Conservation (phyloP, 441 rosid species). For the Erodium chrysanthum region DNA sequence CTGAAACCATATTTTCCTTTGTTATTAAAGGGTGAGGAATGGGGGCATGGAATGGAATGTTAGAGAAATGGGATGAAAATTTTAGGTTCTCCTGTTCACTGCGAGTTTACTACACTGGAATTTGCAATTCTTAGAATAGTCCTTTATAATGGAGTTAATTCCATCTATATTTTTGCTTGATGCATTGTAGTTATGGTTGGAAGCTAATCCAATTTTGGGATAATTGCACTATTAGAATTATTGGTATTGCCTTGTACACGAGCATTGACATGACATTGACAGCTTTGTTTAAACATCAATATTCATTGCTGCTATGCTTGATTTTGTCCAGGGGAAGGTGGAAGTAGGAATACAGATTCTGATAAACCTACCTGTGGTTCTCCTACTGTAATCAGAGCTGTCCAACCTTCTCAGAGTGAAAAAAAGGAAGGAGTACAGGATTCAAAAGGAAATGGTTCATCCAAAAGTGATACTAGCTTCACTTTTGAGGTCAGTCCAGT, state of each 20-base stretch:
- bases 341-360: conserved; percentile 25
- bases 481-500: conserved; percentile 44
- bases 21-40: too few species aligned
- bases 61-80: too few species aligned
- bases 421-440: conserved; percentile 29
- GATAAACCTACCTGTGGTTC: conserved; percentile 39
- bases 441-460: conserved; percentile 30
- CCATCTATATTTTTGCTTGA: background rate
- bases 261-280: background rate
- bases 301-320: background rate
- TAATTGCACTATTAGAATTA: background rate
- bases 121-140: too few species aligned
- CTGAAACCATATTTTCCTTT: background rate
- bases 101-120: too few species aligned
- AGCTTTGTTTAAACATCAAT: background rate
- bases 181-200: background rate
- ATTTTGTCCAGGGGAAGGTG: conserved; percentile 27
- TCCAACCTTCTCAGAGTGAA: conserved; percentile 36
- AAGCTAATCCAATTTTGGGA: background rate
- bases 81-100: too few species aligned
- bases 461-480: conserved; percentile 44
- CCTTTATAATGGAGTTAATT: background rate
- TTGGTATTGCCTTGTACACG: background rate
- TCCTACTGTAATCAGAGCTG: conserved; percentile 29
- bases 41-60: too few species aligned